Evolutionary conservation across 106 monocot species (phyloP).

Genomic region (Dendrobium huoshanense): DNA sequence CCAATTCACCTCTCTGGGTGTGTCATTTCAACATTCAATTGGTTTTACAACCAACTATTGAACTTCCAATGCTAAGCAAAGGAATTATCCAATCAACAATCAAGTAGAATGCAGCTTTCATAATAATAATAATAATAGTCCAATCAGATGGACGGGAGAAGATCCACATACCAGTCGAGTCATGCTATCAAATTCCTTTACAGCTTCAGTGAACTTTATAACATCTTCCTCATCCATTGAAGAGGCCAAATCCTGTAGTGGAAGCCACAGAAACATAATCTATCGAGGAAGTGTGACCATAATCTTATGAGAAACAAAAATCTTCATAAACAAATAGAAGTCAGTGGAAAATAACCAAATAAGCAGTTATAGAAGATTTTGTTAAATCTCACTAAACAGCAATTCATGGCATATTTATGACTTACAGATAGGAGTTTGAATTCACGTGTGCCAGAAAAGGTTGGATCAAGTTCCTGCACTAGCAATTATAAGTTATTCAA

Average conservation of each 20-base stretch:
- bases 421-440: conserved; percentile 49
- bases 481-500: background rate
- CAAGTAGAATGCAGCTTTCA: background rate
- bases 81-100: background rate
- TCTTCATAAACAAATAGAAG: background rate
- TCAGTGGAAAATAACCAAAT: background rate
- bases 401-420: background rate
- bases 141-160: background rate
- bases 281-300: too few species aligned
- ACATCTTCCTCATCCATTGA: conserved; percentile 85
- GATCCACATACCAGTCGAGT: conserved; percentile 66
- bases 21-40: too few species aligned
- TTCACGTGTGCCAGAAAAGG: conserved; percentile 75
- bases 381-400: background rate
- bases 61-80: background rate
- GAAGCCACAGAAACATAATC: background rate
- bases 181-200: conserved; percentile 90
- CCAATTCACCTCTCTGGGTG: too few species aligned
- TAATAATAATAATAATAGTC: background rate
- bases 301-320: too few species aligned
- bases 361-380: background rate
- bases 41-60: too few species aligned
- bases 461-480: conserved; percentile 48
- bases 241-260: conserved; percentile 66
- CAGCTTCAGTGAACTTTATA: conserved; percentile 64